Evolutionary conservation across 2,329 filamentous ascomycete genomes (phyloP).

Genomic region (Leptographium procerum): DNA sequence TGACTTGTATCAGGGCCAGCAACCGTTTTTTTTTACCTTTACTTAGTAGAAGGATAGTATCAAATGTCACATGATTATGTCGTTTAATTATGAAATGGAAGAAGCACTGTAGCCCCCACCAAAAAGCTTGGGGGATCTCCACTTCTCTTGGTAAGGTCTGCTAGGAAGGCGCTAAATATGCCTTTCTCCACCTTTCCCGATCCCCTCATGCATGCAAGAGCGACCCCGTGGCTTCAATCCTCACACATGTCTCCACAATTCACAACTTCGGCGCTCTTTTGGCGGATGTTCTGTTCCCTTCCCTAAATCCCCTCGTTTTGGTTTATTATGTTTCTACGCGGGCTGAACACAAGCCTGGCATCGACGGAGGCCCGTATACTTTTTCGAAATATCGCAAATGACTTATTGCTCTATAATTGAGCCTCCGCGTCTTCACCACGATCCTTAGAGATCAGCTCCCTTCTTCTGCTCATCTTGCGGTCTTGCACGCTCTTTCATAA

Average conservation of each 20-base stretch:
- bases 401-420: neutral
- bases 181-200: neutral
- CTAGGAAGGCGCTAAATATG: neutral
- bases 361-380: neutral
- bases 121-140: neutral
- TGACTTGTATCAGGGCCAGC: no score
- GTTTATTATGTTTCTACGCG: no score
- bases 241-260: neutral
- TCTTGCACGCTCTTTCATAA: neutral
- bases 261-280: neutral
- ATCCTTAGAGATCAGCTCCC: neutral
- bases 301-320: neutral
- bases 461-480: neutral
- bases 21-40: no score
- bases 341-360: neutral
- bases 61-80: no score
- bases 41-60: no score
- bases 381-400: no score
- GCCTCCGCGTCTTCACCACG: no score
- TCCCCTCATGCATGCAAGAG: neutral
- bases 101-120: neutral
- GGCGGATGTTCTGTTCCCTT: neutral
- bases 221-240: neutral
- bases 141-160: no score
- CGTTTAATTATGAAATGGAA: neutral